Percentiles rank a stretch among this genome's conserved stretches.
phyloP scores from a whole-genome alignment of 2,329 filamentous ascomycete genomes.

The Zasmidium citrigriseum region DNA sequence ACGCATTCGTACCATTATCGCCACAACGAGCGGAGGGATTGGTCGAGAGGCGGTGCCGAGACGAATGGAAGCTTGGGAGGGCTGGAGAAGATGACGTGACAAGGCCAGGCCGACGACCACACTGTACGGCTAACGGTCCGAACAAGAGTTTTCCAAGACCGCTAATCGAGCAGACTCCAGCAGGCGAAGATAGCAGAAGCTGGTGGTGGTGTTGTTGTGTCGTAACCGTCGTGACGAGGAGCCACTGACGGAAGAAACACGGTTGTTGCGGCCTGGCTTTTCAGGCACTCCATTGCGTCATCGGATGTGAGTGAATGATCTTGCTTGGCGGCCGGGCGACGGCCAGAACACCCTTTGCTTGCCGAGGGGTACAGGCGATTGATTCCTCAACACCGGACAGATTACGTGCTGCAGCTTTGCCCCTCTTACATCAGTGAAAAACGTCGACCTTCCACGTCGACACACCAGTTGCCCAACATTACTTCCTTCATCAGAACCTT shows the following conservation, averaged over 20 bases:
- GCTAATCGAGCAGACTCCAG: background rate
- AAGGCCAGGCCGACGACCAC: background rate
- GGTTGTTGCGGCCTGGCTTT: background rate
- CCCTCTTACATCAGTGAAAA: background rate
- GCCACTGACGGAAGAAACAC: background rate
- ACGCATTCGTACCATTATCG: background rate
- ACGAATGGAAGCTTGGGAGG: background rate
- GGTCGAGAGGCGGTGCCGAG: background rate
- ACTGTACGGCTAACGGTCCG: background rate
- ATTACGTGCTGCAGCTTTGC: background rate
- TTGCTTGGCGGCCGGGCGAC: background rate
- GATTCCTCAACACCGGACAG: background rate
- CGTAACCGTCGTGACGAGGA: background rate
- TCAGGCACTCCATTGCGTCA: background rate
- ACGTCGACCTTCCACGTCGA: background rate
- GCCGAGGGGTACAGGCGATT: background rate
- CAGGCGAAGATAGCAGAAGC: background rate
- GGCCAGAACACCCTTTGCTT: background rate
- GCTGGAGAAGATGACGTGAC: background rate
- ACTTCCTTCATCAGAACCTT: conserved; percentile 54
- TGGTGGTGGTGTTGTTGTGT: background rate
- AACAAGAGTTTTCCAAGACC: background rate
- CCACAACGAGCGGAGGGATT: background rate
- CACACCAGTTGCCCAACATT: conserved; percentile 45
- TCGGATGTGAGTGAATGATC: background rate